Percentiles rank a stretch among this genome's conserved stretches.
Evolutionary conservation across 805 yeast species (phyloP).

Genomic region (Cyberlindnera suaveolens): DNA sequence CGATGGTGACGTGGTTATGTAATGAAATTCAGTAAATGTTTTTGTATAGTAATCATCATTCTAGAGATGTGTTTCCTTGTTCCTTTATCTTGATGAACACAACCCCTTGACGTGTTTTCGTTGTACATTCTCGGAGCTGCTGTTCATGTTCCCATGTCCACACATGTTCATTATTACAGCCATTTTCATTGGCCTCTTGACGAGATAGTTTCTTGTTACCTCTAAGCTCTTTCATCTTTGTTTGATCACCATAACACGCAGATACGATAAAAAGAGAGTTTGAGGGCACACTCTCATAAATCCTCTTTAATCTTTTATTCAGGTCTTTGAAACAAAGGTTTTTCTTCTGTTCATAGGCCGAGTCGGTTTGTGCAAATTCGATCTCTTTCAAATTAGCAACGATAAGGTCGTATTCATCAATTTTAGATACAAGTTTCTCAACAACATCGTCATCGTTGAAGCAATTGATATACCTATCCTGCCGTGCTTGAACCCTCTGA

Average conservation of each 20-base stretch:
- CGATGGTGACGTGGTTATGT: constrained; percentile 18
- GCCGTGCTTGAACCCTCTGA: constrained; percentile 20
- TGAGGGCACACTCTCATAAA: constrained; percentile 50
- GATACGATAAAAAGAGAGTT: constrained; percentile 55
- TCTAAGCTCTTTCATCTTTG: constrained; percentile 40
- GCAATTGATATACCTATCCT: constrained; percentile 34
- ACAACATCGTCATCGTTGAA: constrained; percentile 56
- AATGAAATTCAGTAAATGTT: neutral
- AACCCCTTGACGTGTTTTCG: constrained; percentile 53
- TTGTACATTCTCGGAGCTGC: constrained; percentile 40
- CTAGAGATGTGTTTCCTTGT: neutral
- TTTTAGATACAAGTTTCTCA: constrained; percentile 27
- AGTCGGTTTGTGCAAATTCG: constrained; percentile 6
- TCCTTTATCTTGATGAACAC: constrained; percentile 45
- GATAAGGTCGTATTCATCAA: constrained; percentile 32
- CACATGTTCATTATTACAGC: constrained; percentile 31
- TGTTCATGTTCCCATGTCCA: constrained; percentile 49
- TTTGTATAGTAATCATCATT: neutral
- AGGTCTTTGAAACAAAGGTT: constrained; percentile 22
- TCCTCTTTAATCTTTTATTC: constrained; percentile 36
- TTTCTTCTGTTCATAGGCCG: constrained; percentile 1
- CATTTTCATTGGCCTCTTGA: constrained; percentile 35
- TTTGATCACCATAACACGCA: constrained; percentile 59
- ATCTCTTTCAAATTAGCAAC: constrained; percentile 54
- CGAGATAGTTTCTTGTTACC: constrained; percentile 36